Conservation (phyloP, 2,329 filamentous ascomycete species). For the Colletotrichum sp. region DNA sequence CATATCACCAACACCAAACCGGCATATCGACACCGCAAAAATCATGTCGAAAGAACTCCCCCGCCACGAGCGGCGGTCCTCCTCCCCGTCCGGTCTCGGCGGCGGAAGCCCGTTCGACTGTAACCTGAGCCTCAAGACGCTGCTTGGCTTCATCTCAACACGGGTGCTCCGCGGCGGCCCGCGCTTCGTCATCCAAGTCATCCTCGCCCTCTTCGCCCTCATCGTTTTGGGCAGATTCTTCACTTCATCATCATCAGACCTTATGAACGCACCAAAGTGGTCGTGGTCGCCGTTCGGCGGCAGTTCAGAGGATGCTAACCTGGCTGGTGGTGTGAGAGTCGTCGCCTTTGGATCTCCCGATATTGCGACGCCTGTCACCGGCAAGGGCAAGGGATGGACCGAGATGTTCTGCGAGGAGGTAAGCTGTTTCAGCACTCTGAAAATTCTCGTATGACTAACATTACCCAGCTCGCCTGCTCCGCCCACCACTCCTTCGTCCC, state of each 20-base stretch:
- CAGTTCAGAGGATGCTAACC: not conserved
- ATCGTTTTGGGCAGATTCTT: conserved; percentile 33
- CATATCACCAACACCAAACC: not conserved
- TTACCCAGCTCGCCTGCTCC: conserved; percentile 49
- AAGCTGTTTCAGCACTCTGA: conserved; percentile 3
- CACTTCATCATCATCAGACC: not conserved
- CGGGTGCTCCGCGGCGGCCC: conserved; percentile 41
- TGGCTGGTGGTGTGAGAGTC: conserved; percentile 46
- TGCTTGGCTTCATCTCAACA: conserved; percentile 45
- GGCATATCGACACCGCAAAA: not conserved
- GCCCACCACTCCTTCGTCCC: conserved; percentile 53
- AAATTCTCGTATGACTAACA: not conserved
- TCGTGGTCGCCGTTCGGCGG: conserved; percentile 17
- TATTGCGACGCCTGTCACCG: conserved; percentile 39
- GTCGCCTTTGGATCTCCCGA: conserved; percentile 58
- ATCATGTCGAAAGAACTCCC: conserved; percentile 13
- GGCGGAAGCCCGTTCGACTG: not conserved
- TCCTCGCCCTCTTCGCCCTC: conserved; percentile 22
- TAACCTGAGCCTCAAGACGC: conserved; percentile 28
- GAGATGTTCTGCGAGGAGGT: conserved; percentile 55
- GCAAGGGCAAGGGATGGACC: conserved; percentile 45
- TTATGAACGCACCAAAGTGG: not conserved
- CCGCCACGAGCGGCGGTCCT: conserved; percentile 7
- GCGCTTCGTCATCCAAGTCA: conserved; percentile 32
- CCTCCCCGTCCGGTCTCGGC: not conserved